phyloP scores from a whole-genome alignment of 371 early-diverging fungal genomes.

The Umbelopsis sp. region DNA sequence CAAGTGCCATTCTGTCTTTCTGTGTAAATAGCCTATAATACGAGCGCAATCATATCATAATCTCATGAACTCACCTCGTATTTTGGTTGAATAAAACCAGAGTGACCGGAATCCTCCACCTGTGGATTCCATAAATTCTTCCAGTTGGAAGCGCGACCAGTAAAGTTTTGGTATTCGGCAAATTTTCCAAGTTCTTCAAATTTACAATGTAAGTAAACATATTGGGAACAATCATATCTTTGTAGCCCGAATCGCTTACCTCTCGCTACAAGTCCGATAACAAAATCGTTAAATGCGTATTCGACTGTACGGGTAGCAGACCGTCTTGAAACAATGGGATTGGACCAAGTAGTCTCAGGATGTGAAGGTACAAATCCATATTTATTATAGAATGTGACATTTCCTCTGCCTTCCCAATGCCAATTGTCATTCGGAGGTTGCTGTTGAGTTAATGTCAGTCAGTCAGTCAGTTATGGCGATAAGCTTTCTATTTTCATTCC shows the following conservation, averaged over 20 bases:
- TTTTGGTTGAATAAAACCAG: conserved; percentile 19
- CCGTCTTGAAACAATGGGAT: background rate
- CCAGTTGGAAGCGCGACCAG: conserved; percentile 10
- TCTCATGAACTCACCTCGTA: background rate
- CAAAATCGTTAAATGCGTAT: conserved; percentile 21
- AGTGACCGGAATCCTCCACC: background rate
- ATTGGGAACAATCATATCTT: background rate
- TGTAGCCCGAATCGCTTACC: background rate
- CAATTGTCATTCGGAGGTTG: conserved; percentile 7
- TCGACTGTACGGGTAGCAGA: conserved; percentile 20
- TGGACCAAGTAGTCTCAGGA: background rate
- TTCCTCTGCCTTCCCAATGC: conserved; percentile 15
- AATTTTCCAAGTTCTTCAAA: background rate
- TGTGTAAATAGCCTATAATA: background rate
- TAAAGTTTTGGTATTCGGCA: conserved; percentile 2
- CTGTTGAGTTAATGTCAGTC: background rate
- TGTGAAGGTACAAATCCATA: conserved; percentile 16
- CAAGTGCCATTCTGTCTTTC: background rate
- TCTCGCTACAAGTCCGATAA: conserved; percentile 16
- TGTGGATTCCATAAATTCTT: conserved; percentile 18
- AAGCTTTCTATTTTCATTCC: background rate
- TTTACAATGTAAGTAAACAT: background rate
- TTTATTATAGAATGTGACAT: conserved; percentile 13
- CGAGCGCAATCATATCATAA: background rate
- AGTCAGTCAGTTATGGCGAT: too few relatives aligned